Base-by-base conservation (phyloP, 768 basidiomycete species). In the Candolleomyces aberdarensis region DNA sequence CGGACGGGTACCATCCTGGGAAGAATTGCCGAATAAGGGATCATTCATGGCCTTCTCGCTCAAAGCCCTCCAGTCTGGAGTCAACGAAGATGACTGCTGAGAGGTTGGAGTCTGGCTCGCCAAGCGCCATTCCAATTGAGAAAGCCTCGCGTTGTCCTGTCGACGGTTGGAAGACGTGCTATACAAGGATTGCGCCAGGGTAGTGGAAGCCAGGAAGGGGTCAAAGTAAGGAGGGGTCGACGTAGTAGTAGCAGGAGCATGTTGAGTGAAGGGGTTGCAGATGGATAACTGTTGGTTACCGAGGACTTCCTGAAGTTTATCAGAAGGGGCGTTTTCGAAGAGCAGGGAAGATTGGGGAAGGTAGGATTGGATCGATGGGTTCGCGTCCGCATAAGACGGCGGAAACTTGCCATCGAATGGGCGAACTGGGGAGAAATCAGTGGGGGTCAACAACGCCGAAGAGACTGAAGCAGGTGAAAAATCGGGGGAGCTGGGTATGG, bases 401-500 rank as follows among this genome's bases (percentile, higher is more conserved):
- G 54, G 76, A 48, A 83, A 67, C 70, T 80, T 89, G 56, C 80
- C 68, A 64, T 88, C 86, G 66, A 86, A 85, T 56, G 73, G 70
- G 57, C 81, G 82, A 56, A 83, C 82, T 29, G 89, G 90, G 14
- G 88, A 90, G 54, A 87, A 76, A 66, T 91, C 89, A 44, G 88
- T 86, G 1, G 90, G 89, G 0, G 90, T 92, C 61, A 91, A 74
- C 19, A 91, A 80, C 17, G 85, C 83, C 43, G 88, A 89, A 15
- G 87, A 80, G 1, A 83, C 86, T 32, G 89, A 91, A 41, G 84
- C 83, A 14, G 89, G 89, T 47, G 88, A 91, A 61, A 89, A 80
- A 66, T 91, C 88, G 0, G 89, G 88, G 48, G 87, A 84, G 63
- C 73, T 81, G 4, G 78, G 76, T 22, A 82, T 81, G 2, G 78